A percentile compares a stretch with the other conserved stretches of the same genome.
Conservation (phyloP, 129 eudicot species). For the Arctium lappa region DNA sequence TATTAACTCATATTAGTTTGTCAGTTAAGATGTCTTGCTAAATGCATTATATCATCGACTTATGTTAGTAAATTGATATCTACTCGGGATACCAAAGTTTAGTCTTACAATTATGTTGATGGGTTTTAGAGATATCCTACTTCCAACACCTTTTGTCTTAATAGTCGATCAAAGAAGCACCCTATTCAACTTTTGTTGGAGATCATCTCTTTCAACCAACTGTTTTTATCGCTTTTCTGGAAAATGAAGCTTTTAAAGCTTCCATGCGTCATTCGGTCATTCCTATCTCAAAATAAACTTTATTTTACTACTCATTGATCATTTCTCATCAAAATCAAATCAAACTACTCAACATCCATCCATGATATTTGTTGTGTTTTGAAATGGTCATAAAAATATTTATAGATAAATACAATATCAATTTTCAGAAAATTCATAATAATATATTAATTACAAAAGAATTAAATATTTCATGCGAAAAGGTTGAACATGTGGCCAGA, state of each 20-base stretch:
- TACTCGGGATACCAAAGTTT: too few species aligned
- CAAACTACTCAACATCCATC: background rate
- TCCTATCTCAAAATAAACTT: background rate
- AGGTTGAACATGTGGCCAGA: conserved; percentile 21
- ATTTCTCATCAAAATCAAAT: background rate
- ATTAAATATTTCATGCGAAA: conserved; percentile 27
- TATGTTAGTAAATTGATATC: background rate
- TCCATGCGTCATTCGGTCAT: background rate
- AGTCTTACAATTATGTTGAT: background rate
- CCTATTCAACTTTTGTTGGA: background rate
- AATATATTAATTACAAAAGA: background rate
- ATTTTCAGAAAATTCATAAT: background rate
- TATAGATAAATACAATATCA: background rate
- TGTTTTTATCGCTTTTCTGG: background rate
- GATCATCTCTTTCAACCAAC: background rate
- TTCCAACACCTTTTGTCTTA: background rate
- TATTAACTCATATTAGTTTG: background rate
- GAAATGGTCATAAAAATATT: background rate
- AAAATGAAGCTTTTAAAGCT: background rate
- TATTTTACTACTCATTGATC: background rate
- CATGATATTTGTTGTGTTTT: background rate
- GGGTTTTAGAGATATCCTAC: background rate
- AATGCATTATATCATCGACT: background rate
- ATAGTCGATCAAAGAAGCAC: background rate
- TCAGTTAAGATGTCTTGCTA: background rate